Evolutionary conservation across 2,329 filamentous ascomycete genomes (phyloP), one percentile per base, ranked within the genome.

Genomic region (Colletotrichum salicis): DNA sequence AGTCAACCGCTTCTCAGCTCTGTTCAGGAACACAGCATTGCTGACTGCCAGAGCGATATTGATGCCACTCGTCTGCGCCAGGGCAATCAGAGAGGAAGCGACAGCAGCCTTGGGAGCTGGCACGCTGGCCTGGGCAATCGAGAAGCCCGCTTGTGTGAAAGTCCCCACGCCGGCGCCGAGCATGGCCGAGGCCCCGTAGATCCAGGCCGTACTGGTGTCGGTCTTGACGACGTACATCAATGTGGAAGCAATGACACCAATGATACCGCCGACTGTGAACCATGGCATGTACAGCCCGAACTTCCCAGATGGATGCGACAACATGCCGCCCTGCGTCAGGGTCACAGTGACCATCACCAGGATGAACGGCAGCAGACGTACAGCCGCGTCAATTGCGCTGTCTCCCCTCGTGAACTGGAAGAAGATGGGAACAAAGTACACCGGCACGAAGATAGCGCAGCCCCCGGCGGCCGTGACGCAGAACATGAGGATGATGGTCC

Each of bases 351-450:
- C 65, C 1, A 84, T 48, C 12, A 72, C 37, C 4, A 68, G 13
- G 55, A 86, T 82, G 62, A 84, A 80, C 0, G 85, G 83, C 7
- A 86, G 75, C 1, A 86, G 76, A 11, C 80, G 77, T 0, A 84
- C 79, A 0, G 77, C 84, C 11, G 84, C 80, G 15, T 81, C 70
- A 3, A 86, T 74, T 0, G 84, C 78, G 0, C 74, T 77, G 1
- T 86, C 85, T 7, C 80, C 80, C 2, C 78, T 78, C 3, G 80
- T 80, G 74, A 87, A 88, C 71, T 86, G 82, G 77, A 88, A 88
- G 77, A 82, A 87, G 6, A 88, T 76, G 0, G 86, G 86, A 19
- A 87, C 83, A 75, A 84, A 87, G 76, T 87, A 88, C 27, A 85
- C 75, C 31, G 75, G 70, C 5, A 79, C 68, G 55, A 76, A 79